Base-by-base conservation (phyloP, 371 early-diverging fungal species). In the Chytridium lagenaria region DNA sequence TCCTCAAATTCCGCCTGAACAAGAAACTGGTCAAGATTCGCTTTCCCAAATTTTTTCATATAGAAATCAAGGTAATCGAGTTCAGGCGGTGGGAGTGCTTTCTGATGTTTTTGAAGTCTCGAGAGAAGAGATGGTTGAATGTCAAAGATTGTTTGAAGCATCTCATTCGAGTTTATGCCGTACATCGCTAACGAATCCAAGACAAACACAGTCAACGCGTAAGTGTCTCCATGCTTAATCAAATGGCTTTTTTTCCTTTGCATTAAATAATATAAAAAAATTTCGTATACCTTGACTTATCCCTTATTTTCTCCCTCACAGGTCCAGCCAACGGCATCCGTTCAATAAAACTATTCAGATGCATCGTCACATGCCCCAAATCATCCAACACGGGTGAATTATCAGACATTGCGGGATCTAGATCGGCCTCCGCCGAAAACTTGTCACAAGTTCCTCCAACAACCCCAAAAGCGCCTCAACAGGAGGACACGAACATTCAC, bases 371-470 rank as follows among this genome's bases (percentile, higher is more conserved):
- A 2, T 19, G 22, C 2, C 75, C 71, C 70, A 70, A 66, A 16
- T 75, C 75, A 33, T 75, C 75, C 1, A 33, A 38, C 26, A 50
- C 55, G 22, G 68, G 61, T 23, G 50, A 34, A 39, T 36, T 50
- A 34, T 15, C n/a, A 1, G 16, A 16, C n/a, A 65, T 70, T 28
- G 33, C n/a, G 1, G 55, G 66, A 30, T 65, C 37, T 7, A 7
- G 36, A 38, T 72, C 72, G 16, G 55, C 76, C 26, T 49, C 39
- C 19, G 55, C 1, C 1, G 40, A 7, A 22, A 31, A 0, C 72
- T n/a, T 37, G 69, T 36, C 1, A 67, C 36, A n/a, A 79, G 74
- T 28, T 84, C 84, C 23, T 78, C 63, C 61, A 80, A 23, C 22
- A 79, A n/a, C 1, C 70, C 78, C 12, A 80, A 40, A 2, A 82